Base-by-base conservation (phyloP, 495 filamentous ascomycete genomes). In the Tuber indicum region DNA sequence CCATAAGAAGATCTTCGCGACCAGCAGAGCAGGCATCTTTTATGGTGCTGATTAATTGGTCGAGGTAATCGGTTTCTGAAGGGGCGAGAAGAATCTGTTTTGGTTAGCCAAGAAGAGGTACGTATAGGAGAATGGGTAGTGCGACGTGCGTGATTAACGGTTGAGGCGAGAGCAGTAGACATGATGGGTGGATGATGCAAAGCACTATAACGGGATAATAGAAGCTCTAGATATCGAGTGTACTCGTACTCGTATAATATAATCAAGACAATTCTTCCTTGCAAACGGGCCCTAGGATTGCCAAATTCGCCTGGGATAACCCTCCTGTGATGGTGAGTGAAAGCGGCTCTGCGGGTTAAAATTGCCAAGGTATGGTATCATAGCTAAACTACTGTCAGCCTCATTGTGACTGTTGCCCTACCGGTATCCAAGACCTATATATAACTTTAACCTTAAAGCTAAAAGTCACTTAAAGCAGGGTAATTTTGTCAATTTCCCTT, bases 21-120 rank as follows among this genome's bases (percentile, higher is more conserved):
- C 91, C 90, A n/a, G 91, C 91, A 72, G 89, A 86, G 71, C 92
- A 91, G 79, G 93, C 93, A 88, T 97, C 94, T 86, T 92, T 93
- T 70, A 99, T 91, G 0, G 94, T 93, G 21, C 94, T 93, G 36
- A 98, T 94, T 73, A 98, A 86, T 84, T 97, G 96, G 82, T 98
- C 95, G 74, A 98, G 90, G 82, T 97, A 97, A 77, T 99, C 96
- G 75, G 90, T 89, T 77, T 98, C 96, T 9, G 93, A 94, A 36
- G 94, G 91, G 21, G 94, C 92, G 81, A 96, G 91, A 75, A 97
- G 92, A 80, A 98, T 94, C 93, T 98, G 75, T 66, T 62, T 41
- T 52, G 46, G 44, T 42, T 36, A 66, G 58, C 26, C 16, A 17
- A 26, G 26, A 26, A 19, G 58, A 17, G 58, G 26, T 66, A 32